These are phyloP conservation scores for Paramecium biaurelia DNA, from an alignment of 73 alveolate species.

Conservation along the genomic window DNA sequence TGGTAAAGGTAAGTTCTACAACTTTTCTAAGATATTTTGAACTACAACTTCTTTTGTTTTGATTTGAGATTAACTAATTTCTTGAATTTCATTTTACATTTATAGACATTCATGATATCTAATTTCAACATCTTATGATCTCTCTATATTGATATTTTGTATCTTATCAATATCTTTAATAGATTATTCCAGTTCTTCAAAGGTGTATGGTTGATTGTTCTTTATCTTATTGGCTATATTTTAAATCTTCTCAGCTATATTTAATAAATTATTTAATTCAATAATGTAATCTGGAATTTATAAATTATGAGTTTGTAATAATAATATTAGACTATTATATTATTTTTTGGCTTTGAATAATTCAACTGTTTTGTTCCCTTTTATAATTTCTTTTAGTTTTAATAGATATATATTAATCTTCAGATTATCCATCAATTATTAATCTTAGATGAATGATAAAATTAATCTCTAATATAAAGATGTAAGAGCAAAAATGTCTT, in stretches of 20 bases:
- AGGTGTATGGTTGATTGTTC: neutral
- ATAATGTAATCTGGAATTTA: neutral
- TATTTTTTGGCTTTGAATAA: neutral
- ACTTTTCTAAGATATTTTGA: neutral
- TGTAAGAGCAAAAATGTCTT: neutral
- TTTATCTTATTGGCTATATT: neutral
- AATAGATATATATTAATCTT: neutral
- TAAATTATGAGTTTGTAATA: neutral
- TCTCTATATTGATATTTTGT: neutral
- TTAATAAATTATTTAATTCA: neutral
- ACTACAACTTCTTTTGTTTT: neutral
- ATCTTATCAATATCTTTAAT: neutral
- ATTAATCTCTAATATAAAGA: neutral
- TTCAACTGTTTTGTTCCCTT: neutral
- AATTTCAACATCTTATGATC: neutral
- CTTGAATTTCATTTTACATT: neutral
- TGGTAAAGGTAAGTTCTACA: neutral
- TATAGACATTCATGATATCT: neutral
- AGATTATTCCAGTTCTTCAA: neutral
- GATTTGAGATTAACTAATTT: neutral
- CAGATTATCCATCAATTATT: neutral
- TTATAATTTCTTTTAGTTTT: neutral
- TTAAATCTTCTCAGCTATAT: neutral
- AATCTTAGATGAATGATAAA: neutral
- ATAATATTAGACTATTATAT: neutral